phyloP scores from a whole-genome alignment of 352 stramenopile genomes.

The Pythium volutum region DNA sequence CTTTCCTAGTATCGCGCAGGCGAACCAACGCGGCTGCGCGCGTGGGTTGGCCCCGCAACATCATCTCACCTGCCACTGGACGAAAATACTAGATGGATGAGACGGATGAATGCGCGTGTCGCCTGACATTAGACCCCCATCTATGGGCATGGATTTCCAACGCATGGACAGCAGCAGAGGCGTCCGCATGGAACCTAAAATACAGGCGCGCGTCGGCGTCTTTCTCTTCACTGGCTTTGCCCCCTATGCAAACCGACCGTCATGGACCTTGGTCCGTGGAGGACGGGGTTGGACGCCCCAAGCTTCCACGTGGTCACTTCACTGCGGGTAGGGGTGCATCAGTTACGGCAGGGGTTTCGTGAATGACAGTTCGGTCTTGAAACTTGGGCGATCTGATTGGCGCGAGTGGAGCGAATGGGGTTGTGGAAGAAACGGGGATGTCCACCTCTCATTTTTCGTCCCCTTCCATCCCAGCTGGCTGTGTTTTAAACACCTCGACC shows the following conservation, averaged over 20 bases:
- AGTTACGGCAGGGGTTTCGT: not conserved
- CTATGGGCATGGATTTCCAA: no score
- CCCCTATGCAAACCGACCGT: not conserved
- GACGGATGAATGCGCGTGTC: no score
- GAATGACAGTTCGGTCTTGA: not conserved
- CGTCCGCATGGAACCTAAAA: no score
- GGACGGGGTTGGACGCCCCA: slow-evolving; percentile 18
- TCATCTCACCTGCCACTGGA: no score
- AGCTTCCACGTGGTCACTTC: slow-evolving; percentile 20
- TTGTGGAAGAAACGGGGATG: slow-evolving; percentile 6
- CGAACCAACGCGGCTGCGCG: no score
- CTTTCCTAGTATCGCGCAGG: no score
- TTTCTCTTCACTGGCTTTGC: not conserved
- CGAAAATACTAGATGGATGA: no score
- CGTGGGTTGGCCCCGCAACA: no score
- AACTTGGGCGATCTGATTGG: slow-evolving; percentile 4
- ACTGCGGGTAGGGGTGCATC: slow-evolving; percentile 8
- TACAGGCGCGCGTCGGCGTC: no score
- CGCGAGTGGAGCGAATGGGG: not conserved
- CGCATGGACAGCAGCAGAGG: no score
- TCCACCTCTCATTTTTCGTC: slow-evolving; percentile 24
- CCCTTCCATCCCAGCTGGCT: slow-evolving; percentile 9
- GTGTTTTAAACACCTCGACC: slow-evolving; percentile 19
- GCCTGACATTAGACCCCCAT: no score
- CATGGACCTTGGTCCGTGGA: slow-evolving; percentile 13